Conservation (phyloP, 179 eudicot genomes). For the Drosera spatulata region DNA sequence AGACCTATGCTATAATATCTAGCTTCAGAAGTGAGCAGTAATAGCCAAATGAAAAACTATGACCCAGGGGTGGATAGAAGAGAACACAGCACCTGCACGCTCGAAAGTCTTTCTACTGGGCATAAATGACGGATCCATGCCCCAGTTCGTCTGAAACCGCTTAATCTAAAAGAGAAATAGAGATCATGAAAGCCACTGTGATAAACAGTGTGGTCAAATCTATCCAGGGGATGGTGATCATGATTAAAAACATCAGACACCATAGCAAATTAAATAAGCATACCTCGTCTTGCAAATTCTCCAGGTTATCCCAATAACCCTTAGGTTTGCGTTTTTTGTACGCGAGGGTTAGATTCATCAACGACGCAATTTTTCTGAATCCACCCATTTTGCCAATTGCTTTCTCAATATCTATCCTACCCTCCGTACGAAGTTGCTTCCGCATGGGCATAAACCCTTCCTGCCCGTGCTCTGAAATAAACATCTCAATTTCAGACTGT, state of each 20-base stretch:
- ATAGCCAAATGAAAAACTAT: no score
- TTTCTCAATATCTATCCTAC: constrained; percentile 94
- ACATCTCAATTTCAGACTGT: constrained; percentile 59
- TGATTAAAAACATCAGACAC: neutral
- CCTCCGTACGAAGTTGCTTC: constrained; percentile 79
- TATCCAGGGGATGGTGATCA: neutral
- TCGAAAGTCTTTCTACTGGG: constrained; percentile 95
- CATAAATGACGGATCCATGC: constrained; percentile 90
- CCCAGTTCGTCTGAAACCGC: constrained; percentile 93
- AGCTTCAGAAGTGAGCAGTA: no score
- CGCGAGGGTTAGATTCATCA: constrained; percentile 88
- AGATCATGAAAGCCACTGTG: no score
- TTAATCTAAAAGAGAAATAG: constrained; percentile 34
- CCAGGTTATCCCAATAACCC: constrained; percentile 97
- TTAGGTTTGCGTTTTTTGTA: constrained; percentile 94
- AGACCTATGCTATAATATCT: no score
- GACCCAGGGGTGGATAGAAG: neutral
- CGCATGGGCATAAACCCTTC: constrained; percentile 99
- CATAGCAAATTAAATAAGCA: neutral
- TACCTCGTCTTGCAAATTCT: constrained; percentile 87
- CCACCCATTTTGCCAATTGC: constrained; percentile 98
- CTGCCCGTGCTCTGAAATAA: constrained; percentile 75
- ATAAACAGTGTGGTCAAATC: neutral
- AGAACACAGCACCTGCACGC: constrained; percentile 53
- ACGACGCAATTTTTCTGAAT: constrained; percentile 66